Evolutionary conservation across 495 filamentous ascomycete species (phyloP).

Genomic region (Jackrogersella minutella): DNA sequence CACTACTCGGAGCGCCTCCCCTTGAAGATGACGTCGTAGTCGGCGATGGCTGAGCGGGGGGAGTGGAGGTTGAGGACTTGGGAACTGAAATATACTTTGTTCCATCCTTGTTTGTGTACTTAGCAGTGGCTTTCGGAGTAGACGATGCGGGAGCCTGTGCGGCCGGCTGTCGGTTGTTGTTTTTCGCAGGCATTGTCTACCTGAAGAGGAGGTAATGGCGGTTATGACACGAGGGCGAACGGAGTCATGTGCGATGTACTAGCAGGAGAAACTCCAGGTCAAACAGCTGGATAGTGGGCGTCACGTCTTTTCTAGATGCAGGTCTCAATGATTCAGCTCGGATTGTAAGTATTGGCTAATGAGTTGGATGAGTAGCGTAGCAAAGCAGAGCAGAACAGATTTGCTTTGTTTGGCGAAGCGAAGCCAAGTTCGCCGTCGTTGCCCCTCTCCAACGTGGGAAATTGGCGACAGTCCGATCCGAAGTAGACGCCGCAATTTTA

Average conservation of each 20-base stretch:
- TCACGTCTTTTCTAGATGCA: slow-evolving; percentile 6
- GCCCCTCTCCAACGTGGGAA: slow-evolving; percentile 34
- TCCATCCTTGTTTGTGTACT: slow-evolving; percentile 72
- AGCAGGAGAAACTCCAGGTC: slow-evolving; percentile 14
- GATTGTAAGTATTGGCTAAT: not conserved
- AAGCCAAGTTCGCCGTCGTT: slow-evolving; percentile 13
- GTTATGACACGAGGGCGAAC: slow-evolving; percentile 38
- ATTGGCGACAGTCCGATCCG: slow-evolving; percentile 33
- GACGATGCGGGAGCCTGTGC: slow-evolving; percentile 49
- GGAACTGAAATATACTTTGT: slow-evolving; percentile 73
- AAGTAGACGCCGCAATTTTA: slow-evolving; percentile 27
- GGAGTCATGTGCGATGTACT: slow-evolving; percentile 45
- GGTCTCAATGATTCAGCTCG: not conserved
- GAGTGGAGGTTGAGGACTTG: slow-evolving; percentile 60
- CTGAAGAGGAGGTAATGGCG: not conserved
- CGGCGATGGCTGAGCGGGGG: slow-evolving; percentile 60
- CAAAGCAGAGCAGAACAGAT: too few relatives aligned
- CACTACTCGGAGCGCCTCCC: slow-evolving; percentile 41
- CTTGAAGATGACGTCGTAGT: slow-evolving; percentile 48
- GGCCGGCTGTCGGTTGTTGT: slow-evolving; percentile 52
- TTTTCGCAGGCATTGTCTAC: slow-evolving; percentile 63
- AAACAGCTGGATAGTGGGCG: slow-evolving; percentile 10
- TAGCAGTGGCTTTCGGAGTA: slow-evolving; percentile 57
- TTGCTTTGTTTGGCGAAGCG: slow-evolving; percentile 16
- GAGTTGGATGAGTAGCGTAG: not conserved